Evolutionary conservation across 176 grass and related monocot genomes (phyloP), one percentile per base, ranked within the genome.

Genomic region (Avena sativa): DNA sequence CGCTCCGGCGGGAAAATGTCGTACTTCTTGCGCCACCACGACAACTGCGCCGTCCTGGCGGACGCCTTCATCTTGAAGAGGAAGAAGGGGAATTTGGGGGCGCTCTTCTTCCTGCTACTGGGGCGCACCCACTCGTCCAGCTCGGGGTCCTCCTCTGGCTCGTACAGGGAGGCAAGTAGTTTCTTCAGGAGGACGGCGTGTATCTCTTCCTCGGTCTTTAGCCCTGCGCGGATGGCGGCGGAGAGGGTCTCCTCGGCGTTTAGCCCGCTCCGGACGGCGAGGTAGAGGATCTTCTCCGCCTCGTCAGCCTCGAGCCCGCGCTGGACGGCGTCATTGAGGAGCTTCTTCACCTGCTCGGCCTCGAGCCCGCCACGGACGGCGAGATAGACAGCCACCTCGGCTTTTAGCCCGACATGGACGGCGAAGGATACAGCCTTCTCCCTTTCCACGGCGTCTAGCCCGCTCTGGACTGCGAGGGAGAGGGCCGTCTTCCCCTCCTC

Each of bases 281-380:
- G 10, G 69, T 72, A n/a, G 69, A 72, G 69, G 69, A 72, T 72
- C 40, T 72, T 72, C 19, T 72, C 4, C 43, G 43, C 71, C 71
- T 73, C 71, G 1, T 73, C 43, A 2, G 71, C 20, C 43, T 73
- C 71, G 11, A 73, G 71, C 21, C 71, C 71, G 43, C 38, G 20
- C 12, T 48, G 71, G 71, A 73, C 11, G 11, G 71, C 2, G 43
- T 73, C 12, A 11, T 48, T 11, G 71, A 73, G 19, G 20, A 73
- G 20, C 4, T 21, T 73, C 19, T 49, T 48, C 43, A 14, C 70
- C 21, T 73, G 2, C 43, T 73, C 71, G 71, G 43, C 71, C 2
- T 73, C 11, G 10, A 73, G 10, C 71, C n/a, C 43, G 11, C 71
- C n/a, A 10, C 43, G 43, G 19, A 49, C 43, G 11, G 71, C 43